phyloP scores from a whole-genome alignment of 345 rosid genomes.

The Jatropha curcas region DNA sequence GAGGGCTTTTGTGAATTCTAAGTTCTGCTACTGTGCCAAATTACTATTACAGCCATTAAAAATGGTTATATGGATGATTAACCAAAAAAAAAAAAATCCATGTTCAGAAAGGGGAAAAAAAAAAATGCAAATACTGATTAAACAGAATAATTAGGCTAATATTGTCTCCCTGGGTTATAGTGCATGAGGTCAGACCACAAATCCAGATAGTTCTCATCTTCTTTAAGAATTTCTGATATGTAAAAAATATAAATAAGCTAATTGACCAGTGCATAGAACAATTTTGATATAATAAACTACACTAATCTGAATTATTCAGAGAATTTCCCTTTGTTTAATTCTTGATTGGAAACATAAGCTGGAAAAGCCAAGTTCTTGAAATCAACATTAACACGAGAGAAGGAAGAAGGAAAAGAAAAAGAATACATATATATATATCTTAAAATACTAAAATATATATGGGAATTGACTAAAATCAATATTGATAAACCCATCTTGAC shows the following conservation, averaged over 20 bases:
- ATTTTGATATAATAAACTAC: no score
- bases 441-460: constrained; percentile 22
- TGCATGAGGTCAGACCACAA: no score
- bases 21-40: neutral
- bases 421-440: no score
- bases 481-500: constrained; percentile 24
- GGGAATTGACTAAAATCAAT: constrained; percentile 48
- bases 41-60: neutral
- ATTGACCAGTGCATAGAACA: neutral
- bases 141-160: no score
- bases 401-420: neutral
- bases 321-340: constrained; percentile 4
- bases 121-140: neutral
- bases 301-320: constrained; percentile 7
- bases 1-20: constrained; percentile 9
- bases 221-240: no score
- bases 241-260: no score
- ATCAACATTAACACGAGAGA: constrained; percentile 11
- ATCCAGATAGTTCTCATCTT: no score
- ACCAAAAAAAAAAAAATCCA: neutral
- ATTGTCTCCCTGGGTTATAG: no score
- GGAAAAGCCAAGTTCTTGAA: constrained; percentile 16
- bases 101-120: no score
- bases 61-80: neutral
- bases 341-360: constrained; percentile 28